Evolutionary conservation across 208 protist genomes (phyloP), one percentile per base, ranked within the genome.

Genomic region (Crithidia expoeki): DNA sequence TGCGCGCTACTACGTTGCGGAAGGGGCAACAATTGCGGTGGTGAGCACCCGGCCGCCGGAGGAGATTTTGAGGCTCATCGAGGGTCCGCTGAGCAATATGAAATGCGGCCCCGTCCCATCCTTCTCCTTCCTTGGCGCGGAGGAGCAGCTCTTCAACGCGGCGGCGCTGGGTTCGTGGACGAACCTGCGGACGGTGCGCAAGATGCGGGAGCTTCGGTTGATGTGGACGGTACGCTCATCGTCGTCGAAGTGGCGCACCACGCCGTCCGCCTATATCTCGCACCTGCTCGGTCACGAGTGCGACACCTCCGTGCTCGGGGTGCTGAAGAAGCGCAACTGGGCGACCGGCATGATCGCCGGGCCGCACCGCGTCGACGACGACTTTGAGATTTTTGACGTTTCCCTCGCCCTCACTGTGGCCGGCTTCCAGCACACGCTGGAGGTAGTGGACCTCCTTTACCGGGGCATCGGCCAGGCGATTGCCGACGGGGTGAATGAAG

Each of bases 271-370:
- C 17, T 98, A 98, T 64, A 73, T 94, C 6, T 83, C 85, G 7
- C 92, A 98, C 78, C 69, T 98, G 21, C 67, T 98, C 46, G 97
- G 97, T 0, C 97, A 98, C 63, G 97, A 98, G 85, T 94, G 93
- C 42, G 68, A 92, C 58, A 88, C 83, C n/a, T 96, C 89, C 33
- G 71, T 98, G 5, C 66, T 98, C 28, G 83, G 89, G n/a, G 55
- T 92, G 19, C 73, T 98, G 32, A 94, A 97, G 71, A 38, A 67
- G 44, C 78, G 67, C 40, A 85, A 92, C 28, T 79, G 82, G 61
- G 93, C 84, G 1, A 90, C 83, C 9, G 76, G 28, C 21, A 88
- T 98, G 71, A 27, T 83, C n/a, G 91, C 82, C 33, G 94, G 95
- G 10, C 17, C 66, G n/a, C 21, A 58, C 33, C 63, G 62, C 27